Base-by-base conservation (phyloP, 2,329 filamentous ascomycete genomes). In the Cytospora leucostoma region DNA sequence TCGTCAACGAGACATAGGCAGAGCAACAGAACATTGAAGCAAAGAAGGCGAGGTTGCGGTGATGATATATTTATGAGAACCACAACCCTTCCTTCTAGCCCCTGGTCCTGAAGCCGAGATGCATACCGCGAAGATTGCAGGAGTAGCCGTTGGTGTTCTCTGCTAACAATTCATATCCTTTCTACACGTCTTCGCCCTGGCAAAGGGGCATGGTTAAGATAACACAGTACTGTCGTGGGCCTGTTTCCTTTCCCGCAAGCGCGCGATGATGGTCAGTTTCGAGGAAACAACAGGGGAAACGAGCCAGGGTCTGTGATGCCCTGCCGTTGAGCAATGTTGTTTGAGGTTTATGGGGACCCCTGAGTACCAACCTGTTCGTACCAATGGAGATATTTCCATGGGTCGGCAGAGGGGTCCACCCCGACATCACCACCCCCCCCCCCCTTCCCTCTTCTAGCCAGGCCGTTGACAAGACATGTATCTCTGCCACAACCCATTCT, bases 311-410 rank as follows among this genome's bases (percentile, higher is more conserved):
- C 17, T 44, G 53, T 40, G 60, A 56, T 65, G 59, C 55, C 19
- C n/a, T 38, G 38, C 37, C 17, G 50, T 44, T 47, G 56, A 35
- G 51, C 34, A 49, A 11, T 53, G 52, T 63, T 56, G 63, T 65
- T 62, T 63, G 60, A 65, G 56, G 21, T 65, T 65, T 35, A 62
- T 52, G 56, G 47, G 49, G 19, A 38, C 58, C 54, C 60, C 53
- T 57, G 55, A 55, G 17, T 2, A 34, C 47, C 52, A 32, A 53
- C 19, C 15, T 54, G 7, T 8, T 21, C 17, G 63, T 56, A 63
- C 63, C 63, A 65, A 65, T 63, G 52, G 63, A 60, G 54, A 57
- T 56, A 60, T 59, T 65, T 65, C 63, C 63, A 60, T 47, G 44
- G 8, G 4, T 44, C 40, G 40, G 40, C 17, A 17, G 53, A 17